phyloP scores from a whole-genome alignment of 148 eudicot genomes.

The Mesembryanthemum crystallinum region DNA sequence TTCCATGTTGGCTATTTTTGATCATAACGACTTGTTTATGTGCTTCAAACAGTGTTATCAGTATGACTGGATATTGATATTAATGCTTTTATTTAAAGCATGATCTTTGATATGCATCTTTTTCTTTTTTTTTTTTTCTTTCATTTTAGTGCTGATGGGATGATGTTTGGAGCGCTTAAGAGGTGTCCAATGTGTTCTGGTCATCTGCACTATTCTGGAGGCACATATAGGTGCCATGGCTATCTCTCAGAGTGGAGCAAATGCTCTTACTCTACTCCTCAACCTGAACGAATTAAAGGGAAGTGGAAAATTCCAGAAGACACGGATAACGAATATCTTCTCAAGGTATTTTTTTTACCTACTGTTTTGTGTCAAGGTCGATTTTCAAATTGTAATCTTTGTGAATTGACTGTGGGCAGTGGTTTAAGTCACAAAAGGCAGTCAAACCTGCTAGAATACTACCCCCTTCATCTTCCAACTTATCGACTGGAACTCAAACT shows the following conservation, averaged over 20 bases:
- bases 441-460: constrained; percentile 65
- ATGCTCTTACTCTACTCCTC: constrained; percentile 71
- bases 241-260: constrained; percentile 90
- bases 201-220: constrained; percentile 60
- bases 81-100: not conserved
- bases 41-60: constrained; percentile 9
- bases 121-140: constrained; percentile 9
- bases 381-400: constrained; percentile 12
- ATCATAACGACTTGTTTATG: not conserved
- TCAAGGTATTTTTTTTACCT: constrained; percentile 52
- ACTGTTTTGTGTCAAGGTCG: constrained; percentile 1
- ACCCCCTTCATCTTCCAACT: constrained; percentile 49
- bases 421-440: constrained; percentile 72
- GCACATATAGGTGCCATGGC: constrained; percentile 76
- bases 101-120: not conserved
- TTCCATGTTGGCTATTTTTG: not conserved
- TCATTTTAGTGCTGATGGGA: constrained; percentile 82
- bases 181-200: constrained; percentile 77
- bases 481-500: constrained; percentile 44
- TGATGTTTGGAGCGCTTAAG: constrained; percentile 82
- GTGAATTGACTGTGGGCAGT: constrained; percentile 45
- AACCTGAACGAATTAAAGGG: constrained; percentile 73
- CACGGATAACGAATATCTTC: constrained; percentile 66
- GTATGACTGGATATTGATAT: not conserved
- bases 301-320: constrained; percentile 89